Conservation (phyloP, 2,329 filamentous ascomycete genomes). For the Myotisia sp. region DNA sequence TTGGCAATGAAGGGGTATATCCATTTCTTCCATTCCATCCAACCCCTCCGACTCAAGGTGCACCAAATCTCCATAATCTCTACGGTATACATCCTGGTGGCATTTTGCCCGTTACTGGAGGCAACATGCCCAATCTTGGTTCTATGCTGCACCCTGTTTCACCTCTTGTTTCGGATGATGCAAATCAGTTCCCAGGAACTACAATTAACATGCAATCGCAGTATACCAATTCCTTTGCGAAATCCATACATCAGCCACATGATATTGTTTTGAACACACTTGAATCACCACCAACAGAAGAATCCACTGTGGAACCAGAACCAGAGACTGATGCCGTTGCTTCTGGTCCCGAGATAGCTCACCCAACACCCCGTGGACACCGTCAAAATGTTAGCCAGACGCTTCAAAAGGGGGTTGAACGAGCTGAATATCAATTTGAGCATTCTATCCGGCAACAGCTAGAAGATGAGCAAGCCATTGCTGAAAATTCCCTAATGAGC, state of each 20-base stretch:
- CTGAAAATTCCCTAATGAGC: conserved; percentile 20
- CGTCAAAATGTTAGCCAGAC: conserved; percentile 62
- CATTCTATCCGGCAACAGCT: conserved; percentile 68
- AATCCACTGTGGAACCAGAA: conserved; percentile 4
- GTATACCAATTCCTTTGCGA: background rate
- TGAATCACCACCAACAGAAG: conserved; percentile 7
- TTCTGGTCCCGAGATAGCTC: conserved; percentile 36
- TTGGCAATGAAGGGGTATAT: conserved; percentile 50
- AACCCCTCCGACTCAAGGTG: conserved; percentile 37
- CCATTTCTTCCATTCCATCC: conserved; percentile 53
- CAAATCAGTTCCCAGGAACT: conserved; percentile 21
- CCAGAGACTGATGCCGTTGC: conserved; percentile 11
- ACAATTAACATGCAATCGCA: background rate
- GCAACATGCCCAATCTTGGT: conserved; percentile 28
- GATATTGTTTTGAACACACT: conserved; percentile 11
- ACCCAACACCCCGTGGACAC: conserved; percentile 47
- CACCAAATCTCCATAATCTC: conserved; percentile 31
- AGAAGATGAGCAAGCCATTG: conserved; percentile 50
- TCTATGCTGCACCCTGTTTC: conserved; percentile 48
- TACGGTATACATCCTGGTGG: conserved; percentile 26
- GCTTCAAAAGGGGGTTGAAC: conserved; percentile 70
- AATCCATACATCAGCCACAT: conserved; percentile 11
- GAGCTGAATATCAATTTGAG: conserved; percentile 72
- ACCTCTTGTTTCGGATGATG: conserved; percentile 44
- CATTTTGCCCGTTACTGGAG: conserved; percentile 46